Evolutionary conservation across 2,329 filamentous ascomycete genomes (phyloP), one percentile per base, ranked within the genome.

Genomic region (Nothomitra cinnamomea): DNA sequence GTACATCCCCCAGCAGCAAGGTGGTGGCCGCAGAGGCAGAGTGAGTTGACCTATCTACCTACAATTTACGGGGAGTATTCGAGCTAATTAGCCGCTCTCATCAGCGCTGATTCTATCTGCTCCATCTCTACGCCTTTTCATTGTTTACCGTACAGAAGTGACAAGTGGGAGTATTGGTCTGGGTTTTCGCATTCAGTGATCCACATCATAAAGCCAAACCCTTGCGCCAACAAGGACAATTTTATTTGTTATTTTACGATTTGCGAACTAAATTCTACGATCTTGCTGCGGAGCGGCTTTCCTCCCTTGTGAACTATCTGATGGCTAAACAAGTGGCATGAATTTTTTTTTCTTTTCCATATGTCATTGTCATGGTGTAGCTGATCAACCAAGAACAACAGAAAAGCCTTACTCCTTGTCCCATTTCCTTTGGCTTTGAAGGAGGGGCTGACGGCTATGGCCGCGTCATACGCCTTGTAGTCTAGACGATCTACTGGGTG

Each of bases 21-120:
- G 64, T 57, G 72, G 71, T 58, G 72, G 72, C 55, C 71, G 74
- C 60, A 72, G 75, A 62, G 76, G 74, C 67, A 69, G 75, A 61
- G 72, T 76, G 67, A 73, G 72, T 66, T 56, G 28, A 48, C 19
- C 43, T 48, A 25, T 17, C 15, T 13, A 15, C 43, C 28, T 25
- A 25, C 22, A 25, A 41, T n/a, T 41, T n/a, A 15, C 13, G 28
- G 43, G 19, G 13, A 48, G 5, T 2, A 48, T 25, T 4, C 13
- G 43, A 48, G 28, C 43, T 48, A 48, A 48, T 19, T 25, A 15
- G 22, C 28, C 3, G 19, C 21, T 5, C 28, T 25, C 19, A 41
- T 3, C 19, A 48, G 43, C 43, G 43, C 43, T 48, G 43, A 48
- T 48, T 4, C 8, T 21, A 19, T 48, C 4, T 48, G 13, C 43